phyloP scores from a whole-genome alignment of 2,329 filamentous ascomycete species.

The Penicillium olsonii region DNA sequence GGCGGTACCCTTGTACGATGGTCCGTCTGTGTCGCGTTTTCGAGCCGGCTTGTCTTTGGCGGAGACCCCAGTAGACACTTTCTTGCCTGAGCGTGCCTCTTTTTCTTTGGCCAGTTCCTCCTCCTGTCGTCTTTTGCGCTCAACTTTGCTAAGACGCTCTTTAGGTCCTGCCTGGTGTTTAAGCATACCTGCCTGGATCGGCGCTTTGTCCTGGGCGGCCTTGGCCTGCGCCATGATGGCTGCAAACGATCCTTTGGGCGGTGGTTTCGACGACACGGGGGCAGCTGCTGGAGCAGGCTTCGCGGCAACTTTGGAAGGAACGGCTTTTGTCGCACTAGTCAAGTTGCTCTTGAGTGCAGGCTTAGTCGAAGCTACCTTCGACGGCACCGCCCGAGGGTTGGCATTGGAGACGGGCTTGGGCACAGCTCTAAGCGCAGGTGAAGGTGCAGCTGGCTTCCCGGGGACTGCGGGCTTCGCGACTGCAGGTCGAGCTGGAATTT shows the following conservation, averaged over 20 bases:
- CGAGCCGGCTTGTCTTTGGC: conserved; percentile 26
- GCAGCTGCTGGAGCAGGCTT: conserved; percentile 8
- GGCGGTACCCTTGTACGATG: conserved; percentile 43
- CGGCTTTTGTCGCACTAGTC: conserved; percentile 20
- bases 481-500: conserved; percentile 19
- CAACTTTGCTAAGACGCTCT: conserved; percentile 58
- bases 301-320: conserved; percentile 19
- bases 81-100: conserved; percentile 34
- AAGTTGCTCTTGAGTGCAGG: conserved; percentile 21
- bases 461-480: conserved; percentile 17
- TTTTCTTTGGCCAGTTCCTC: conserved; percentile 46
- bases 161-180: conserved; percentile 57
- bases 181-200: conserved; percentile 52
- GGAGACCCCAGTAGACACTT: conserved; percentile 20
- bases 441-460: conserved; percentile 17
- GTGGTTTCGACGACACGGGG: conserved; percentile 41
- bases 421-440: conserved; percentile 24
- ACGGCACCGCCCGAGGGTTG: conserved; percentile 6
- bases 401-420: conserved; percentile 12
- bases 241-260: conserved; percentile 61
- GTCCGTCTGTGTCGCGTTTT: conserved; percentile 35
- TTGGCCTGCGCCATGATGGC: conserved; percentile 62
- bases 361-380: conserved; percentile 22
- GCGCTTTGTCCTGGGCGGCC: conserved; percentile 51
- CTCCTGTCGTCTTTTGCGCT: conserved; percentile 49